These are phyloP conservation scores for Taphrina sp. DNA, from an alignment of 1,139 yeast species.

Conservation along the genomic window DNA sequence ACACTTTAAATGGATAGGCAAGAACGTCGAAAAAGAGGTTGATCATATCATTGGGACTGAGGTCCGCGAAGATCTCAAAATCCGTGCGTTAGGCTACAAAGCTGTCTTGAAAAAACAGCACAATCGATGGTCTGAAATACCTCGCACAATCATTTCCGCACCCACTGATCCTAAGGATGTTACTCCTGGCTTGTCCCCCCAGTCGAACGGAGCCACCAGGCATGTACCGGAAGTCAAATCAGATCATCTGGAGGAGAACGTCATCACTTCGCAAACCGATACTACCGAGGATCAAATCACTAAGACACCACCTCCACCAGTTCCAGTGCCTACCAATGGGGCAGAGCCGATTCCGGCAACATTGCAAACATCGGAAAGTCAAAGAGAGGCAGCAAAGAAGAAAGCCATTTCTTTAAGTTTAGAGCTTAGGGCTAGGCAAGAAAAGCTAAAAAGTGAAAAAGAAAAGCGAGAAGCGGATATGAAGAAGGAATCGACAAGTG, in stretches of 20 bases:
- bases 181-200: neutral
- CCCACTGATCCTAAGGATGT: neutral
- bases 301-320: no score
- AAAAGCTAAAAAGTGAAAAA: no score
- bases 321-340: neutral
- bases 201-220: neutral
- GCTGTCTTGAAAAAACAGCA: conserved; percentile 33
- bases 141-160: neutral
- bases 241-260: neutral
- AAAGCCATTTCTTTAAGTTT: conserved; percentile 13
- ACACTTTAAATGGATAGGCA: conserved; percentile 65
- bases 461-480: no score
- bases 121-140: conserved; percentile 10
- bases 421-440: neutral
- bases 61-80: conserved; percentile 72
- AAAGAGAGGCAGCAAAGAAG: conserved; percentile 11
- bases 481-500: no score
- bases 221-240: neutral
- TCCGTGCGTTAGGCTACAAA: conserved; percentile 41
- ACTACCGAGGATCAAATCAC: neutral
- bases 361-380: neutral
- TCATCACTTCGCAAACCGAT: neutral
- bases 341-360: neutral
- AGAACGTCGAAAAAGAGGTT: conserved; percentile 52
- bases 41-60: conserved; percentile 56